Base-by-base conservation (phyloP, 2,329 filamentous ascomycete genomes). In the Apiospora sp. region DNA sequence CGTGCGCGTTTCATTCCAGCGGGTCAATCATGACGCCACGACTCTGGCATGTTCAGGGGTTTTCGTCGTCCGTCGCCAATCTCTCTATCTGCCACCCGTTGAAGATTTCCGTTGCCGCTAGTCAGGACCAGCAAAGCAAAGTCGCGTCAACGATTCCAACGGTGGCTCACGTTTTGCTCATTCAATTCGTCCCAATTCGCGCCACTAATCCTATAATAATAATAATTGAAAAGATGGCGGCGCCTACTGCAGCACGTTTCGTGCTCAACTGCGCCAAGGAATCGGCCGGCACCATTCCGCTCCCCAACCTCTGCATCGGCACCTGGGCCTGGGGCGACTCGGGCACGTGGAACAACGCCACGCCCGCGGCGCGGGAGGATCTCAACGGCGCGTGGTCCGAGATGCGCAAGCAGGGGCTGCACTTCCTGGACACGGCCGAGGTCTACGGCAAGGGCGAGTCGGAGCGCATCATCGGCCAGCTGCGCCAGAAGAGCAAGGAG, bases 361-460 rank as follows among this genome's bases (percentile, higher is more conserved):
- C 43, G 30, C 12, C 82, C 22, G 80, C 79, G 64, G 84, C 83
- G 27, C 85, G 84, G 83, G 74, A 79, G 54, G 74, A 79, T 37
- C 77, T 83, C n/a, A 78, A 82, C 68, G 74, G 78, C 8, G 78
- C 80, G 5, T 72, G 71, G 71, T 61, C 69, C 16, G 54, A 58
- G n/a, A 72, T 72, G 71, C 71, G 67, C 30, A 68, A 68, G 68
- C 68, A 70, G n/a, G 81, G 81, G 19, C 73, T 85, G 34, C 84
- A 82, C 71, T 85, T 85, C 72, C 81, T 86, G 72, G 84, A 86
- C 74, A 86, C 83, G 7, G 83, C 84, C 12, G 82, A 85, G 76
- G 81, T 79, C 22, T 86, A 85, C 74, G 84, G 83, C 54, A 79
- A 78, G 37, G 83, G 84, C 4, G 80, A 84, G 71, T 83, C 81